Percentiles rank a stretch among this genome's conserved stretches.
Conservation (phyloP, 352 stramenopile species). For the Halophytophthora polymorphica region DNA sequence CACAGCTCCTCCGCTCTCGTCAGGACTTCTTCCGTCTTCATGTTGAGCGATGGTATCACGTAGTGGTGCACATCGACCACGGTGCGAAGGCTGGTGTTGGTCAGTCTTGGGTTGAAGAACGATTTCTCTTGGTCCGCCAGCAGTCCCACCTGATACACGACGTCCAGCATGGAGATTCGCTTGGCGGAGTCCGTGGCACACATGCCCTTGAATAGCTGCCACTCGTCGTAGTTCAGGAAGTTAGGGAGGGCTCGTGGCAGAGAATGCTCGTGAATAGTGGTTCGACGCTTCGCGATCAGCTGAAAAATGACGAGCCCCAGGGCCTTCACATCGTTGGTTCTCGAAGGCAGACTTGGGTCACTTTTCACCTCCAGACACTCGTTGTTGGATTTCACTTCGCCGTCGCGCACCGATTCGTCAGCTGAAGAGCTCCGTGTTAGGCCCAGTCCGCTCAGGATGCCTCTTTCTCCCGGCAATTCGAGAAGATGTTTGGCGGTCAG, state of each 20-base stretch:
- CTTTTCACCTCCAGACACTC: too few species aligned
- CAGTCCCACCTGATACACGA: slow-evolving; percentile 12
- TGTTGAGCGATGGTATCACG: slow-evolving; percentile 11
- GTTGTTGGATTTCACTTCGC: too few species aligned
- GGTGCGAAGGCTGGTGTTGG: not conserved
- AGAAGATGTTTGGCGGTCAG: not conserved
- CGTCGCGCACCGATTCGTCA: too few species aligned
- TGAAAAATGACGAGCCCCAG: too few species aligned
- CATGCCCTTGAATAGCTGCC: slow-evolving; percentile 9
- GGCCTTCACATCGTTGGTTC: too few species aligned
- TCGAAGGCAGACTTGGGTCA: too few species aligned
- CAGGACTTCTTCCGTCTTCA: slow-evolving; percentile 9
- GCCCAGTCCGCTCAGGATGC: not conserved
- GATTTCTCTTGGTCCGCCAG: slow-evolving; percentile 1
- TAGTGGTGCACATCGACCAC: slow-evolving; percentile 7
- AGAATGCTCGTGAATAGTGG: not conserved
- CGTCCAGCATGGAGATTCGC: slow-evolving; percentile 6
- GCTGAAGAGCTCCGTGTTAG: too few species aligned
- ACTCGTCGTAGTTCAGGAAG: slow-evolving; percentile 10
- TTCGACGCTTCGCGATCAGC: too few species aligned
- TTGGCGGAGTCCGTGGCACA: slow-evolving; percentile 5
- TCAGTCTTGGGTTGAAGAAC: not conserved
- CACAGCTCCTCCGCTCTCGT: slow-evolving; percentile 7
- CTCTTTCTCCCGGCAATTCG: slow-evolving; percentile 1
- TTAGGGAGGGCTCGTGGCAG: slow-evolving; percentile 3